These are phyloP conservation scores for Raphanus raphanistrum DNA, from an alignment of 345 rosid species.

Conservation along the genomic window DNA sequence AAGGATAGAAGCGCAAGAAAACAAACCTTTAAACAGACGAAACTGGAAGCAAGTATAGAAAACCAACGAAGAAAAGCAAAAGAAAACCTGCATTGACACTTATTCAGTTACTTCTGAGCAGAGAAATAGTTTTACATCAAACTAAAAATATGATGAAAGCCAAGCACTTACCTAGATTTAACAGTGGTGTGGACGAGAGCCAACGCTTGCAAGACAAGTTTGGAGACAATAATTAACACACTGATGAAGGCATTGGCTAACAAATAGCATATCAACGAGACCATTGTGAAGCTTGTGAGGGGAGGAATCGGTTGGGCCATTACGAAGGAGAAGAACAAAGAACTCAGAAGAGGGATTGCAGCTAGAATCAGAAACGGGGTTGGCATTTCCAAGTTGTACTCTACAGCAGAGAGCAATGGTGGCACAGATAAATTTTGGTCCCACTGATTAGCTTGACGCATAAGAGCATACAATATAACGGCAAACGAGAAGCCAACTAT, in stretches of 20 bases:
- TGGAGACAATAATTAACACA: constrained; percentile 62
- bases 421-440: constrained; percentile 68
- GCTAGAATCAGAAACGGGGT: constrained; percentile 65
- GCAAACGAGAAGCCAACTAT: constrained; percentile 47
- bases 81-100: constrained; percentile 51
- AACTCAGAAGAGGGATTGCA: constrained; percentile 53
- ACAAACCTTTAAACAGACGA: constrained; percentile 63
- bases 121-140: neutral
- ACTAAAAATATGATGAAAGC: constrained; percentile 13
- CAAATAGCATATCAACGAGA: constrained; percentile 70
- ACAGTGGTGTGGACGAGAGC: constrained; percentile 65
- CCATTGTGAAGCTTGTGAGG: constrained; percentile 55
- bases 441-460: constrained; percentile 82
- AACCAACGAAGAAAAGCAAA: constrained; percentile 57
- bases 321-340: constrained; percentile 58
- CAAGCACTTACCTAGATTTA: constrained; percentile 59
- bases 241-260: constrained; percentile 68
- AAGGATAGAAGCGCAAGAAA: constrained; percentile 27
- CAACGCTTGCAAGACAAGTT: constrained; percentile 62
- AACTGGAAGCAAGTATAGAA: constrained; percentile 58
- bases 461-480: constrained; percentile 75
- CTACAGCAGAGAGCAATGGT: constrained; percentile 69
- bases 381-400: constrained; percentile 77
- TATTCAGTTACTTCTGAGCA: constrained; percentile 23
- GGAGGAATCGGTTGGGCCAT: constrained; percentile 75